These are phyloP conservation scores for Pachyrhizus erosus DNA, from an alignment of 306 rosid species.

Conservation along the genomic window DNA sequence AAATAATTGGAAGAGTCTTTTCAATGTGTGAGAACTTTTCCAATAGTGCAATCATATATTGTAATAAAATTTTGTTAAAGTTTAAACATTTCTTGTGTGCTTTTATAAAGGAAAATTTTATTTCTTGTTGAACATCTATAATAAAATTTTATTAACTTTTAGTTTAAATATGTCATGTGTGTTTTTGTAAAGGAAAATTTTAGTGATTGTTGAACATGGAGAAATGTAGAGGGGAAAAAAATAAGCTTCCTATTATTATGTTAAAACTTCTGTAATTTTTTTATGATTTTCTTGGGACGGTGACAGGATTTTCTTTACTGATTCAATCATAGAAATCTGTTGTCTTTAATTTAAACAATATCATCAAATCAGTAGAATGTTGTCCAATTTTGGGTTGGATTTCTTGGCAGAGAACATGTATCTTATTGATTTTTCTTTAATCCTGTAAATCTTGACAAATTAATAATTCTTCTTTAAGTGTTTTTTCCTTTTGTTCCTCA, in stretches of 20 bases:
- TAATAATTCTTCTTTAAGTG: background rate
- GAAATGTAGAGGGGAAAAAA: conserved; percentile 7
- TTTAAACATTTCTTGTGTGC: conserved; percentile 3
- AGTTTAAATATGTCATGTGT: conserved; percentile 1
- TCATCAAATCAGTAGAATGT: conserved; percentile 28
- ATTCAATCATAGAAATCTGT: conserved; percentile 26
- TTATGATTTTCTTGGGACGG: conserved; percentile 20
- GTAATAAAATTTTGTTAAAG: background rate
- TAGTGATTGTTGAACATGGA: background rate
- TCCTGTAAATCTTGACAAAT: conserved; percentile 22
- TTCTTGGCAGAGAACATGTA: background rate
- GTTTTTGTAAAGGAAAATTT: conserved; percentile 4
- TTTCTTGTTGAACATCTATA: background rate
- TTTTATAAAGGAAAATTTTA: conserved; percentile 17
- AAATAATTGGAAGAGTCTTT: conserved; percentile 25
- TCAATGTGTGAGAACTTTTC: conserved; percentile 22
- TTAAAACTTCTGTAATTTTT: background rate
- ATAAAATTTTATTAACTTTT: conserved; percentile 2
- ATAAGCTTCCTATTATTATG: conserved; percentile 1
- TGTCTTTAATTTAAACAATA: conserved; percentile 4
- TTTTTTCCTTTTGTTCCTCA: conserved; percentile 48
- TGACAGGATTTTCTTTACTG: background rate
- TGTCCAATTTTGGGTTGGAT: conserved; percentile 20
- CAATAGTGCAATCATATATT: conserved; percentile 15
- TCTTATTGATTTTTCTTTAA: background rate